phyloP scores from a whole-genome alignment of 306 rosid species.

The Corylus avellana region DNA sequence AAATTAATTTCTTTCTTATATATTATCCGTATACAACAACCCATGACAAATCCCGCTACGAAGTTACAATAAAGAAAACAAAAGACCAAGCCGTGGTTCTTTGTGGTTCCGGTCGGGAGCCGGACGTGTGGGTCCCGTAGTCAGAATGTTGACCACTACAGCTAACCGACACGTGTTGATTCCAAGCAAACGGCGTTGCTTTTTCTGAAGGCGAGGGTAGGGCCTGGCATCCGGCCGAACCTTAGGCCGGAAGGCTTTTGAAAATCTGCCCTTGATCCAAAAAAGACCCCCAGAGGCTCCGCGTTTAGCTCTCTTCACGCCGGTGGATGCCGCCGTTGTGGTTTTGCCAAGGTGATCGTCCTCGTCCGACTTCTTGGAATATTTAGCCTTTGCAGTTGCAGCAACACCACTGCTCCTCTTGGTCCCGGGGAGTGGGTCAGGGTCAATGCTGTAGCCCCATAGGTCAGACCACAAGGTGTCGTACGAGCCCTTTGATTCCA shows the following conservation, averaged over 20 bases:
- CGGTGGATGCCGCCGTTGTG: conserved; percentile 43
- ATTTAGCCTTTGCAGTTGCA: conserved; percentile 20
- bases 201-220: no score
- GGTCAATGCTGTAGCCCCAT: conserved; percentile 29
- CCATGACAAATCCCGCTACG: no score
- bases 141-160: no score
- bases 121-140: no score
- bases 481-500: neutral
- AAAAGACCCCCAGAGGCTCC: conserved; percentile 42
- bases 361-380: conserved; percentile 40
- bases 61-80: no score
- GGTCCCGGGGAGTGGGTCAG: neutral
- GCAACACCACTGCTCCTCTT: neutral
- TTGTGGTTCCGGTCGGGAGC: no score
- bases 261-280: conserved; percentile 49
- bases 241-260: conserved; percentile 10
- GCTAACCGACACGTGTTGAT: neutral
- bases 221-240: no score
- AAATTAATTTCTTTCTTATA: no score
- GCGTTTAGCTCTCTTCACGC: conserved; percentile 47
- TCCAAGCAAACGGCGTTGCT: no score
- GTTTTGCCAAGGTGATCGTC: conserved; percentile 29
- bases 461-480: conserved; percentile 41
- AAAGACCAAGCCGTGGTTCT: no score
- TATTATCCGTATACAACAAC: no score